phyloP scores from a whole-genome alignment of 2,329 filamentous ascomycete genomes.

The Nectriaceae sp. region DNA sequence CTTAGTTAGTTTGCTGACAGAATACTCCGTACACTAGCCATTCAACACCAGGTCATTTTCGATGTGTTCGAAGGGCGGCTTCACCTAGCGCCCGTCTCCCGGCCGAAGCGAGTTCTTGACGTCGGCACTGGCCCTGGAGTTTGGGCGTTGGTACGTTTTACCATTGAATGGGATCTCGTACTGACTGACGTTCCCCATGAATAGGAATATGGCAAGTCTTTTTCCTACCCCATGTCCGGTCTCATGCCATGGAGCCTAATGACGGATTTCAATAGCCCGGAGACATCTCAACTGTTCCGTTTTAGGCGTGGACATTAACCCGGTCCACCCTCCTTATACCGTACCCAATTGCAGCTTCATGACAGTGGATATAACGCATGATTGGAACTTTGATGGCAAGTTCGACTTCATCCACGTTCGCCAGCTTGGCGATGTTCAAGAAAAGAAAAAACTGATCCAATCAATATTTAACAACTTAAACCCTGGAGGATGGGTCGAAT shows the following conservation, averaged over 20 bases:
- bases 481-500: slow-evolving; percentile 26
- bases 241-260: slow-evolving; percentile 10
- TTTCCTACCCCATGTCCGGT: background rate
- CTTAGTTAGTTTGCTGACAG: background rate
- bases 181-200: background rate
- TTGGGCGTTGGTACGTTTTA: slow-evolving; percentile 20
- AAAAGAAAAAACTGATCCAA: slow-evolving; percentile 17
- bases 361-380: slow-evolving; percentile 19
- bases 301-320: slow-evolving; percentile 23
- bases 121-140: slow-evolving; percentile 20
- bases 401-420: slow-evolving; percentile 23
- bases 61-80: slow-evolving; percentile 23
- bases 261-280: slow-evolving; percentile 12
- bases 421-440: slow-evolving; percentile 18
- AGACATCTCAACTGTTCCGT: slow-evolving; percentile 22
- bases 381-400: slow-evolving; percentile 20
- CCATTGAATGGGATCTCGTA: background rate
- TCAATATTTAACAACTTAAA: slow-evolving; percentile 19
- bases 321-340: slow-evolving; percentile 15
- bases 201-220: slow-evolving; percentile 21
- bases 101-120: slow-evolving; percentile 21
- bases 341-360: slow-evolving; percentile 20
- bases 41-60: slow-evolving; percentile 22
- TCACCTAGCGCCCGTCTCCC: slow-evolving; percentile 20
- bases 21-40: slow-evolving; percentile 19